Base-by-base conservation (phyloP, 2,329 filamentous ascomycete species). In the Talaromyces sp. region DNA sequence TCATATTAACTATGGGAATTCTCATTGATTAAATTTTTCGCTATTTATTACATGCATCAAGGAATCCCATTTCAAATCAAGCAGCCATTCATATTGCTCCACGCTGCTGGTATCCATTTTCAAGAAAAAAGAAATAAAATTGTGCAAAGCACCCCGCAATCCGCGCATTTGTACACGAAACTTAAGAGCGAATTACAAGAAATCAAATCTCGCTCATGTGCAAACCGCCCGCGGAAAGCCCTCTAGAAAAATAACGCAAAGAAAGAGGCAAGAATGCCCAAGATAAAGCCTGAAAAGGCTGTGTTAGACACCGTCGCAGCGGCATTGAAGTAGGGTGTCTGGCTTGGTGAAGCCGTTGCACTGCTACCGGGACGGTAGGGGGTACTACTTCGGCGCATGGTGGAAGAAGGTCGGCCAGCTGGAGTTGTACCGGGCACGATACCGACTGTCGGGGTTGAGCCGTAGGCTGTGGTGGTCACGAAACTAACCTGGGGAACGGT, bases 401-500 rank as follows among this genome's bases (percentile, higher is more conserved):
- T 16, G 17, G 57, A 19, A 16, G 42, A 4, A 30, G 17, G 27
- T 7, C 45, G 45, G 16, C 14, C 20, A 27, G 20, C 33, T 16
- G 45, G 65, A 46, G 61, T 60, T 6, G 56, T 49, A 8, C 50
- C 52, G 8, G 69, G 72, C 29, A 71, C 60, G n/a, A 73, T 61
- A 3, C 65, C 70, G 43, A 75, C 59, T 8, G 62, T 68, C 7
- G 65, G 64, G 11, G 62, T 54, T 5, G 63, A 39, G 22, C 42
- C 52, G 1, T 37, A 37, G 4, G 17, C 50, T 1, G 66, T 67
- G 40, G 61, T 65, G 24, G 74, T 77, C 27, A 67, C 66, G 57
- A 77, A 77, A 29, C 62, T 67, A 39, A 79, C 73, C 46, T 75
- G 72, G 1, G 77, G 77, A 13, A 80, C 75, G 19, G 75, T 77